Base-by-base conservation (phyloP, 768 basidiomycete genomes). In the Suillus cothurnatus region DNA sequence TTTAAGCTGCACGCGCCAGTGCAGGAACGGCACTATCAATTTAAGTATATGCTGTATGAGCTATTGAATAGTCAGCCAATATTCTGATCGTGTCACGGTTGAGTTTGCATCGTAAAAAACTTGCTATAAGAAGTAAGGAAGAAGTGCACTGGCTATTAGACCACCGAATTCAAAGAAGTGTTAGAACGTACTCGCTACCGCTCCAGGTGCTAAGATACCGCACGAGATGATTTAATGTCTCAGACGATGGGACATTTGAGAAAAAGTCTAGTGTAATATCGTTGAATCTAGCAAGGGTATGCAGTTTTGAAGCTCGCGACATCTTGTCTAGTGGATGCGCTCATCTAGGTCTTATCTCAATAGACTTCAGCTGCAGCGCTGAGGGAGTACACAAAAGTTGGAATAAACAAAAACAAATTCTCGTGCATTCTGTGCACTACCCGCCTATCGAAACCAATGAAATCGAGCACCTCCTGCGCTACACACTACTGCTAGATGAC, bases 151-250 rank as follows among this genome's bases (percentile, higher is more conserved):
- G 60, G 70, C 32, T 47, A 26, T 53, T 55, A 45, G 53, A 50
- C 45, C 53, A 65, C 34, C 43, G 28, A 71, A 66, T 62, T 59
- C 58, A 56, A 68, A 32, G 66, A 43, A 39, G 36, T 28, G 38
- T 26, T 17, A 39, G 67, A 67, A 87, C 87, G 75, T 80, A 93
- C 93, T 95, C 93, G 85, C 86, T 92, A 32, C 93, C 93, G 74
- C 87, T 89, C 91, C 91, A 94, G 70, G 92, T 92, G 63, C 89
- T 87, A 61, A 94, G 80, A 72, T 87, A 93, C 71, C 91, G 81
- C 45, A 92, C 82, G 11, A 92, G 80, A 75, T 93, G 92, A 70
- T 93, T 83, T 52, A 94, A 74, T 6, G 83, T 86, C 67, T 87
- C 81, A 8, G 89, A 90, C 1, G 86, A 82, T 31, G 85, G 84